Conservation (phyloP, 2,329 filamentous ascomycete species). For the Dothistroma septosporum region DNA sequence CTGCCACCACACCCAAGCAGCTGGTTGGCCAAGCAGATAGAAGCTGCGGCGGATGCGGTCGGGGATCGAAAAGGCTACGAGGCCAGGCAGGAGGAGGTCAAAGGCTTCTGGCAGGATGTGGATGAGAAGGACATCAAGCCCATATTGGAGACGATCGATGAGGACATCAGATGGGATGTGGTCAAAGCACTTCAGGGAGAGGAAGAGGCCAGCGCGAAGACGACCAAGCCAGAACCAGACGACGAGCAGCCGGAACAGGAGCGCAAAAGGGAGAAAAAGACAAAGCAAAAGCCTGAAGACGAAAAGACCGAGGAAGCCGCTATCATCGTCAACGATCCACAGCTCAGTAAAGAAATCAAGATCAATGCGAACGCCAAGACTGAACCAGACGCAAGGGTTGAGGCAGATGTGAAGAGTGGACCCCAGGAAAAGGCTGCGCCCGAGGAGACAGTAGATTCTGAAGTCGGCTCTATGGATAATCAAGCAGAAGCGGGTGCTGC, state of each 20-base stretch:
- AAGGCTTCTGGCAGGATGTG: conserved; percentile 74
- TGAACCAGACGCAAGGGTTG: conserved; percentile 1
- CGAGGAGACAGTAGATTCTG: not conserved
- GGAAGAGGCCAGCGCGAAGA: conserved; percentile 34
- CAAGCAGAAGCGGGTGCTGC: not conserved
- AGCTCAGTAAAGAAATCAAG: conserved; percentile 3
- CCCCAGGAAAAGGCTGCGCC: conserved; percentile 3
- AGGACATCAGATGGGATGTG: conserved; percentile 60
- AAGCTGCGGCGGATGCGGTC: conserved; percentile 70
- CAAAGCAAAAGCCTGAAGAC: conserved; percentile 11
- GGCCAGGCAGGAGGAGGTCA: conserved; percentile 69
- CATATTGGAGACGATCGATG: conserved; percentile 56
- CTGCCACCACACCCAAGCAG: conserved; percentile 87
- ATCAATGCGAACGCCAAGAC: conserved; percentile 5
- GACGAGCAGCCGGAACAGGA: conserved; percentile 33
- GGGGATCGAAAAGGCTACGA: conserved; percentile 66
- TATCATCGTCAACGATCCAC: conserved; percentile 30
- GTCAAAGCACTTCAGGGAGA: conserved; percentile 55
- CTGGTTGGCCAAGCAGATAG: conserved; percentile 76
- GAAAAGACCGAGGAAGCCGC: conserved; percentile 32
- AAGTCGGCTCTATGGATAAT: not conserved
- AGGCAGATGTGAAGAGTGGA: conserved; percentile 12
- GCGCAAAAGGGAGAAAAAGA: conserved; percentile 15
- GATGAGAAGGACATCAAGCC: conserved; percentile 78
- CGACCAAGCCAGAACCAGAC: conserved; percentile 33